Base-by-base conservation (phyloP, 2,329 filamentous ascomycete genomes). In the Exophiala viscosa region DNA sequence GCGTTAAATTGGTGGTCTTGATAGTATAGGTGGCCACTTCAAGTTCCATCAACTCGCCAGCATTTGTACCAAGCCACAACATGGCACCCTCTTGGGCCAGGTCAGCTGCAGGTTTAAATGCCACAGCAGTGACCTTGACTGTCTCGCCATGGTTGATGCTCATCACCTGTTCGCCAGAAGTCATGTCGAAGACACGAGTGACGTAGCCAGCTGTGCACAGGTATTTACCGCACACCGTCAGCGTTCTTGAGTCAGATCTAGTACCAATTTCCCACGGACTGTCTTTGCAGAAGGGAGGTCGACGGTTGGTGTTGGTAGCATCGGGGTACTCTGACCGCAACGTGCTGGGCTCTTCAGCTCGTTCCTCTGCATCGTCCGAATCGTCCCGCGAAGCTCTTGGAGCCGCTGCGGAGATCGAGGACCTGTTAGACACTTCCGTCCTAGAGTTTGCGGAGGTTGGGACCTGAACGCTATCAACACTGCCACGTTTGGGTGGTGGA, bases 1-100 rank as follows among this genome's bases (percentile, higher is more conserved):
- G 93, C 2, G 88, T 87, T 45, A 80, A 73, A 62, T 87, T 88
- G 14, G 80, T 86, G 23, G 80, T 76, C 11, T 88, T 76, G 41
- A 96, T 77, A 33, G 79, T 82, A 65, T 91, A 85, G 0, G 84
- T 85, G 2, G 77, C 74, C 49, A 97, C 82, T 67, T 99, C 91
- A 40, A 95, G 80, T 71, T 99, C 93, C 66, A 91, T 83, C 35
- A 99, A 76, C 58, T 99, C 93, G 43, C 93, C 93, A 5, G 83
- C 77, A 61, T 87, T 95, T 39, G 87, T 96, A 6, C 93, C 93
- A 31, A 97, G 81, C 93, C 93, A 99, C 18, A 99, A 62, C 11
- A 84, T 80, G 48, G 81, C 80, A 5, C 90, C 92, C 69, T 97
- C 92, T 42, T 91, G 84, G 53, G 89, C 82, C 1, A 92, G 80